Base-by-base conservation (phyloP, 441 rosid genomes). In the Melastoma candidum region DNA sequence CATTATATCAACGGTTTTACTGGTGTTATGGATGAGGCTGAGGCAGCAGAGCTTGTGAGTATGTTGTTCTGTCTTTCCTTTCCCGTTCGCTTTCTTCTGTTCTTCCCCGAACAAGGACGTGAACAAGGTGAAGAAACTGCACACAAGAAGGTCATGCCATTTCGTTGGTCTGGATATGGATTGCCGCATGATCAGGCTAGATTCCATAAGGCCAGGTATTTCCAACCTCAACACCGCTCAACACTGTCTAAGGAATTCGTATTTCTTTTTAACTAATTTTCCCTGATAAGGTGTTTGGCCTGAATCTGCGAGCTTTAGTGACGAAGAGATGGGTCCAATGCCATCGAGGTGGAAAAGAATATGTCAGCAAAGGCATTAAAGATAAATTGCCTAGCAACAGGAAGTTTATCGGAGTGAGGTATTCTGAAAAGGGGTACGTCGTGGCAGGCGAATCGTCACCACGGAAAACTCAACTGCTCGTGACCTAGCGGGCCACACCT, bases 361-460 rank as follows among this genome's bases (percentile, higher is more conserved):
- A 53, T 79, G 85, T 63, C 71, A 75, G 59, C 43, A 39, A 11
- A 71, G 60, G 53, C 22, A 46, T 66, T n/a, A n/a, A 22, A 4
- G 49, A 71, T 7, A 44, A 51, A 12, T 51, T 74, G 52, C 53
- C n/a, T 26, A 78, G 84, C 71, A 76, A 76, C 64, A 76, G 84
- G 73, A 84, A 84, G 69, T 64, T 81, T 47, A 79, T 84, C 2
- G 92, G 92, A 56, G 77, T 73, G 32, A 72, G 76, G 74, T 75
- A 68, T 67, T 79, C 73, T 41, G 77, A 72, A 74, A 71, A 70
- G 61, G 87, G 79, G 0, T 73, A 67, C 47, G 57, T 29, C 4
- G 66, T 64, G 12, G 25, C 0, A 43, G 55, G 39, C 32, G 78
- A 77, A 54, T 3, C 11, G 60, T 67, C 7, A 78, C 71, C 47